Base-by-base conservation (phyloP, 2,329 filamentous ascomycete species). In the Neopestalotiopsis sp. region DNA sequence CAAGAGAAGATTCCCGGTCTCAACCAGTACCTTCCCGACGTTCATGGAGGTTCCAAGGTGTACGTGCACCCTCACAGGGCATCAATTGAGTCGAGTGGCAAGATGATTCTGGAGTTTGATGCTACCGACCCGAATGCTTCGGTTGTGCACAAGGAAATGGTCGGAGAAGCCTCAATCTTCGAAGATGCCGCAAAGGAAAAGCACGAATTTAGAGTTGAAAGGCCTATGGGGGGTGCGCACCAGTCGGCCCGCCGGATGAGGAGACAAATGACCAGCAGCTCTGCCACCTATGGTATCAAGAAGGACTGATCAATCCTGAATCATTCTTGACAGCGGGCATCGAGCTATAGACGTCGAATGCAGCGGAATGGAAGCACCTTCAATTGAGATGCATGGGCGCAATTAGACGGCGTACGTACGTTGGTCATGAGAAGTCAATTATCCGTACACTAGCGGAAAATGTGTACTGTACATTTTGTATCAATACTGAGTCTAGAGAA, bases 11-110 rank as follows among this genome's bases (percentile, higher is more conserved):
- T 78, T 66, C 67, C 69, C 4, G 71, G 72, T 24, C 78, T 86
- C 49, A 74, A 74, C 58, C 75, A 79, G 38, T 79, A 88, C 52
- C 85, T 89, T 70, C 83, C 84, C 4, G 77, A 78, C 9, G 80
- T 83, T 2, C 73, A 73, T 38, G 89, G 89, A 68, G 89, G 89
- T 45, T 79, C 83, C 70, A 90, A 90, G 81, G 72, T 85, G 6
- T 89, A 84, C 74, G 81, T 88, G 52, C 81, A 84, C 67, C 79
- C 85, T 3, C 71, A 76, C 28, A 78, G 77, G 9, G 85, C 85
- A 45, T 80, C 76, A 69, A 75, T 88, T 64, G 84, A 87, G 74
- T 82, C 87, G 1, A 81, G 78, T 63, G 89, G 89, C 69, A 84
- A 79, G 72, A 77, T 90, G 13, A 72, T 82, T 6, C 69, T 89